Base-by-base conservation (phyloP, 1,139 yeast species). In the Diutina mesorugosa region DNA sequence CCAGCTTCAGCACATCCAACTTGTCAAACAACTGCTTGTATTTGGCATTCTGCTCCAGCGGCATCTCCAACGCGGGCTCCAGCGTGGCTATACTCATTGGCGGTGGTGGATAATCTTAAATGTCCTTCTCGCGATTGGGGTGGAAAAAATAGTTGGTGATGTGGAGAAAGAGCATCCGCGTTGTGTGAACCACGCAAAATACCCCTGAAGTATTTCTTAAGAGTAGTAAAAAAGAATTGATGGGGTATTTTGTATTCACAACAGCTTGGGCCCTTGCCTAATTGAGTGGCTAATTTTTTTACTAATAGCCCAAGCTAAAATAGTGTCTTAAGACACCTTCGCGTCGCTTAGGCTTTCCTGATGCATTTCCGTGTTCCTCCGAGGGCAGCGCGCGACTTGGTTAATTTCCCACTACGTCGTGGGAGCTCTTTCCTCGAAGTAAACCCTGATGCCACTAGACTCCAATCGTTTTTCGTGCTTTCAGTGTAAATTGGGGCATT, bases 1-100 rank as follows among this genome's bases (percentile, higher is more conserved):
- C 91, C 29, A 72, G 72, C 45, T 76, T 69, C 52, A 76, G 67
- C 7, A 77, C 67, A 66, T 85, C 90, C 47, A 85, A 72, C 58
- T 74, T 70, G 35, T 74, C 68, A 63, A 84, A 81, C 8, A 67
- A 60, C 32, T 61, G 55, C 53, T 61, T 62, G 55, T 66, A 66
- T 58, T 66, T 69, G 51, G 29, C 51, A 16, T 50, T 18, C 28
- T 16, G 16, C 41, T 7, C 28, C 14, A 9, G 21, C 14, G 18
- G 14, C 18, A 18, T 29, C 38, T 46, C 26, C 26, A 21, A 21
- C 26, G 26, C 26, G 26, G 26, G 10, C 38, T 35, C 41, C 41
- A 35, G 41, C 41, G 41, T 35, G 41, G 41, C 41, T n/a, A 35
- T n/a, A 35, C 41, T 35, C 41, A 35, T 35, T 12, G 41, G 16